Evolutionary conservation across 169 alveolate species (phyloP).

Genomic region (Theileria annulata): DNA sequence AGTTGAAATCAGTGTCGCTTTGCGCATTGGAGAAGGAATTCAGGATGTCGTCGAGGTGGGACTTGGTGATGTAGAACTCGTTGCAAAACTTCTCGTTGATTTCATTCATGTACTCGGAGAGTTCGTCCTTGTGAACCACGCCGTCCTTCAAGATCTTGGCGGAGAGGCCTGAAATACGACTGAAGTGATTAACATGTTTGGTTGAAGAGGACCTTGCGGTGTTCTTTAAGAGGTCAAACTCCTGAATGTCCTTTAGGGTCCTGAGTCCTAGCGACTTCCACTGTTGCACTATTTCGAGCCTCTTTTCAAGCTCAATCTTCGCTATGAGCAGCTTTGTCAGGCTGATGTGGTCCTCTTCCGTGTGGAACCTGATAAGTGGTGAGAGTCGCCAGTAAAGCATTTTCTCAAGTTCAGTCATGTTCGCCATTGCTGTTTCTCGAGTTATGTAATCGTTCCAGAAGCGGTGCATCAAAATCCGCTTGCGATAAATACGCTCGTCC

Average conservation of each 20-base stretch:
- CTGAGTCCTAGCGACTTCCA: constrained; percentile 57
- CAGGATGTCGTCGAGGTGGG: constrained; percentile 28
- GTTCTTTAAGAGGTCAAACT: constrained; percentile 26
- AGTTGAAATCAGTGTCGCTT: background rate
- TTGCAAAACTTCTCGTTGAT: constrained; percentile 21
- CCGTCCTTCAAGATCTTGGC: constrained; percentile 26
- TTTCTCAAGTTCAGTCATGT: constrained; percentile 55
- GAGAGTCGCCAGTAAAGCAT: constrained; percentile 60
- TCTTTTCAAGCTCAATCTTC: constrained; percentile 40
- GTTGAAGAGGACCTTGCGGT: constrained; percentile 7
- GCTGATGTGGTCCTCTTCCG: constrained; percentile 58
- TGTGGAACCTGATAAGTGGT: constrained; percentile 58
- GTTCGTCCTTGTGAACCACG: background rate
- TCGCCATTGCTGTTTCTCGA: constrained; percentile 34
- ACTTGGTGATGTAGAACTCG: constrained; percentile 27
- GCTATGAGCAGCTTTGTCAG: constrained; percentile 43
- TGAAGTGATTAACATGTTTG: background rate
- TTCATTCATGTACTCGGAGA: constrained; percentile 26
- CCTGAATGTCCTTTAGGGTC: constrained; percentile 38
- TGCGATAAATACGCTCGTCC: constrained; percentile 54
- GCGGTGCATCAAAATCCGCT: constrained; percentile 56
- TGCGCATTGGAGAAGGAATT: constrained; percentile 1
- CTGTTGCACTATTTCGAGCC: constrained; percentile 45
- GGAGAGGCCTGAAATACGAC: constrained; percentile 19
- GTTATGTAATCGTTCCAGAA: constrained; percentile 44